These are phyloP conservation scores for Lumnitzera racemosa DNA, from an alignment of 345 rosid species.

Conservation along the genomic window DNA sequence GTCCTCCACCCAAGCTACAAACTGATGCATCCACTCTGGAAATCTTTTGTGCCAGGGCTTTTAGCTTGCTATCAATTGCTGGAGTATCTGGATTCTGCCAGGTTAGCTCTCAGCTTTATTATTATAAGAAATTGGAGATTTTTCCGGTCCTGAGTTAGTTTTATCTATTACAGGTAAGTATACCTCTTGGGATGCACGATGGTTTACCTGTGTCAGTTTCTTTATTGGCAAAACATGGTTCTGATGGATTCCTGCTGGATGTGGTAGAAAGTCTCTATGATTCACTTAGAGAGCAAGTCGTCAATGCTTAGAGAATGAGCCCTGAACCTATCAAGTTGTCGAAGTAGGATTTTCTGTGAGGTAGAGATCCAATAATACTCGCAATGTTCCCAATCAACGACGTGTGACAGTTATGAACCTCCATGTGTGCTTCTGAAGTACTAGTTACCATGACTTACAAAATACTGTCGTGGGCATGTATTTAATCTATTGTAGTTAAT, in stretches of 20 bases:
- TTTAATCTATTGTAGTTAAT: no score
- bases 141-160: neutral
- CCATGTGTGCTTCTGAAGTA: no score
- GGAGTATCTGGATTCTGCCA: conserved; percentile 90
- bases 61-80: conserved; percentile 63
- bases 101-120: conserved; percentile 23
- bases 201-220: conserved; percentile 11
- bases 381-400: no score
- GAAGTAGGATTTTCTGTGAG: no score
- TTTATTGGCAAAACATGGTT: conserved; percentile 7
- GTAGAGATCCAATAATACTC: no score
- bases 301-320: neutral
- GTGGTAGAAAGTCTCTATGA: neutral
- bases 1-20: conserved; percentile 69
- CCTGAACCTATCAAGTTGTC: no score
- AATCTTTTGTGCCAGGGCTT: conserved; percentile 45
- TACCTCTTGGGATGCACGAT: conserved; percentile 17
- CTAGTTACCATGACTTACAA: no score
- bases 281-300: conserved; percentile 5
- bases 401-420: no score
- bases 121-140: no score
- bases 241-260: conserved; percentile 12
- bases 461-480: no score
- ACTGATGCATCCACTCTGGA: conserved; percentile 47
- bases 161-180: conserved; percentile 42